phyloP scores from a whole-genome alignment of 2,329 filamentous ascomycete species.

The Fusarium haematococcum region DNA sequence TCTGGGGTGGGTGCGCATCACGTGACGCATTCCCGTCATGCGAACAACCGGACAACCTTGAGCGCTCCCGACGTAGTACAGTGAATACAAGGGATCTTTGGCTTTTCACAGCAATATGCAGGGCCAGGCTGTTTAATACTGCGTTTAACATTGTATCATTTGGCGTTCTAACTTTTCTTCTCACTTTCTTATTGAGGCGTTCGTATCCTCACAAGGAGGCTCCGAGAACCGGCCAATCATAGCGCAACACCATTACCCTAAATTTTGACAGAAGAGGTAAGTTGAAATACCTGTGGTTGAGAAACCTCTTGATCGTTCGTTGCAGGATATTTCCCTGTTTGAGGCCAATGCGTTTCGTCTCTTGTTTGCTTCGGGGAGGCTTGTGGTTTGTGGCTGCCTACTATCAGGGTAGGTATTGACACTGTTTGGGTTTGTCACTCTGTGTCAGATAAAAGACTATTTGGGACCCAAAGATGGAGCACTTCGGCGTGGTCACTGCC shows the following conservation, averaged over 20 bases:
- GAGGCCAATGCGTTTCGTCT: background rate
- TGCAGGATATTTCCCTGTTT: background rate
- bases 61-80: background rate
- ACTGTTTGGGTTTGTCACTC: background rate
- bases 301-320: background rate
- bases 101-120: background rate
- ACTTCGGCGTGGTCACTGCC: background rate
- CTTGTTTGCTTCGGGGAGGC: background rate
- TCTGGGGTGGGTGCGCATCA: background rate
- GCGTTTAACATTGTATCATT: background rate
- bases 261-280: background rate
- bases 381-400: background rate
- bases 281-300: background rate
- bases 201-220: background rate
- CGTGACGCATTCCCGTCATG: background rate
- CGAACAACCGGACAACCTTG: background rate
- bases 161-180: background rate
- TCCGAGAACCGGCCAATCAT: conserved; percentile 13
- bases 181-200: background rate
- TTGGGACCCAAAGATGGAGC: background rate
- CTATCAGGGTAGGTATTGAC: background rate
- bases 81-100: background rate
- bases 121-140: background rate
- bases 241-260: conserved; percentile 18
- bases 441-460: background rate